phyloP scores from a whole-genome alignment of 129 eudicot species.

The Silybum marianum region DNA sequence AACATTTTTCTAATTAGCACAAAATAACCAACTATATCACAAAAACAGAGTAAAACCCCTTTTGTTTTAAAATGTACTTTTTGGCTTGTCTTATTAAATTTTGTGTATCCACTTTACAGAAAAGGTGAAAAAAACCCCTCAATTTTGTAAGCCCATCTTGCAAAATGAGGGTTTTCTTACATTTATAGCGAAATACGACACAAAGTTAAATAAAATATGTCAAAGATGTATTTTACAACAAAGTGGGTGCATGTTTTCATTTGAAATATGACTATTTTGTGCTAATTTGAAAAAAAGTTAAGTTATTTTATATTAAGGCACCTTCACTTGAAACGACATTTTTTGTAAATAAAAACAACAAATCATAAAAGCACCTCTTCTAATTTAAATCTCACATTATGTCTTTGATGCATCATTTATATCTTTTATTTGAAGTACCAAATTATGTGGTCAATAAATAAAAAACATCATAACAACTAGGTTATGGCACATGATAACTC shows the following conservation, averaged over 20 bases:
- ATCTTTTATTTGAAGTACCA: not conserved
- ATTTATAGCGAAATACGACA: not conserved
- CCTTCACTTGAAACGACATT: not conserved
- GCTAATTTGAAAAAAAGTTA: not conserved
- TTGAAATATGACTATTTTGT: too few species aligned
- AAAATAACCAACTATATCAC: too few species aligned
- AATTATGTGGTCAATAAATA: too few species aligned
- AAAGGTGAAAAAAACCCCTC: not conserved
- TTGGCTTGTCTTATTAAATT: not conserved
- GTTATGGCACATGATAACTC: too few species aligned
- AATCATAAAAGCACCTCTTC: too few species aligned
- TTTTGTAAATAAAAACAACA: not conserved
- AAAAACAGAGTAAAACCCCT: too few species aligned
- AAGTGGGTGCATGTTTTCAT: not conserved
- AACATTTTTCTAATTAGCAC: too few species aligned
- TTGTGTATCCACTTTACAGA: too few species aligned
- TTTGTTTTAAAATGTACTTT: not conserved
- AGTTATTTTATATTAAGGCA: not conserved
- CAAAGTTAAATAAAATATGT: not conserved
- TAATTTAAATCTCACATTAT: not conserved
- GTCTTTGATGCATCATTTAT: constrained; percentile 8
- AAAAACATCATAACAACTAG: too few species aligned
- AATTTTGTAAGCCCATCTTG: not conserved
- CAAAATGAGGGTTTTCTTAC: too few species aligned
- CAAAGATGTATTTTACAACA: not conserved